phyloP scores from a whole-genome alignment of 148 eudicot species.

The Heliamphora exappendiculata region DNA sequence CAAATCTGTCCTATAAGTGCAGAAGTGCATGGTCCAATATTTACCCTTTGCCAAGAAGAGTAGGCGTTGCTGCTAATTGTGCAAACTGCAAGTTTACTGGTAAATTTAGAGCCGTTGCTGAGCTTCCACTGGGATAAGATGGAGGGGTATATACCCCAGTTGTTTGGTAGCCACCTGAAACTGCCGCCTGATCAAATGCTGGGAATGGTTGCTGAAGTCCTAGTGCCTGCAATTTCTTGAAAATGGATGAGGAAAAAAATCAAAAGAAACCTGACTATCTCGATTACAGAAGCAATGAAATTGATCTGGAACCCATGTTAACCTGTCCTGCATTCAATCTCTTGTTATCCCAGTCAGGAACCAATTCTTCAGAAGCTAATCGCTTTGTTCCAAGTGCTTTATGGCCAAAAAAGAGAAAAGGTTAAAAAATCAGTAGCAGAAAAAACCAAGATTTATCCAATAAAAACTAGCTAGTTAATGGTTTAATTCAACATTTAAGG shows the following conservation, averaged over 20 bases:
- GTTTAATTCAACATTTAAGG: not conserved
- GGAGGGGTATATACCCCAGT: conserved; percentile 27
- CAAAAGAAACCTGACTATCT: not conserved
- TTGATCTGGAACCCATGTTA: conserved; percentile 14
- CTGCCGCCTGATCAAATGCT: conserved; percentile 23
- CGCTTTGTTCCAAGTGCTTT: conserved; percentile 54
- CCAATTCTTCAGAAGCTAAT: conserved; percentile 49
- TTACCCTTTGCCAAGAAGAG: conserved; percentile 71
- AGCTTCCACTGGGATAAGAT: conserved; percentile 32
- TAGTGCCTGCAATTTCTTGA: conserved; percentile 15
- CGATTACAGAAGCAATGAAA: not conserved
- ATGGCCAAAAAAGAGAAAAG: not conserved
- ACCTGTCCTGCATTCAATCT: conserved; percentile 67
- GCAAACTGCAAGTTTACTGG: conserved; percentile 40
- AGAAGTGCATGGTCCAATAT: not conserved
- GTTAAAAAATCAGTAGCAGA: not conserved
- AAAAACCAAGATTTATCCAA: not conserved
- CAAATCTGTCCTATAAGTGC: conserved; percentile 4
- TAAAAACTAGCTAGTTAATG: not conserved
- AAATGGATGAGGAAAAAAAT: not conserved
- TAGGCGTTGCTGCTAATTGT: conserved; percentile 25
- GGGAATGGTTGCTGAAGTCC: conserved; percentile 38
- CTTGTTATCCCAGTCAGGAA: conserved; percentile 46
- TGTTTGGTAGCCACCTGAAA: conserved; percentile 27
- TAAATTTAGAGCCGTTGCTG: conserved; percentile 28